Evolutionary conservation across 345 rosid species (phyloP).

Genomic region (Ceriops tagal): DNA sequence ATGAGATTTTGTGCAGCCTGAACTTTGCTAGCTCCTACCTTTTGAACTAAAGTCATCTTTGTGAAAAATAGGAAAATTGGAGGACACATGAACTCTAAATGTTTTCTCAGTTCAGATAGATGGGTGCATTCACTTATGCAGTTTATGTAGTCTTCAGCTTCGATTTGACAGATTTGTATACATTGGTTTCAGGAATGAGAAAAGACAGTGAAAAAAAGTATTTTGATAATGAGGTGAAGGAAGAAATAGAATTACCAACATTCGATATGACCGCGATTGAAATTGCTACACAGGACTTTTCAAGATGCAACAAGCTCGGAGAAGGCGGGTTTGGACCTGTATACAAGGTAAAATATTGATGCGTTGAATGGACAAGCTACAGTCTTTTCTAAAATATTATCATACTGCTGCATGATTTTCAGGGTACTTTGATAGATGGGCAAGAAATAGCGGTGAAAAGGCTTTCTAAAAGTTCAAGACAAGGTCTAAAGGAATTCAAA

Average conservation of each 20-base stretch:
- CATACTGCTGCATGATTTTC: neutral
- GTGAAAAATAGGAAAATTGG: no score
- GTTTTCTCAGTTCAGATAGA: no score
- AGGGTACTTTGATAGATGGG: slow-evolving; percentile 39
- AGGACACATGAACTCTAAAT: no score
- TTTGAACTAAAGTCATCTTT: no score
- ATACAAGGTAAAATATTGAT: neutral
- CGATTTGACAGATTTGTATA: neutral
- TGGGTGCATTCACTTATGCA: no score
- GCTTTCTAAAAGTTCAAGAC: slow-evolving; percentile 38
- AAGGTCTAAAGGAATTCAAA: slow-evolving; percentile 43
- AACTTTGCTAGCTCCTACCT: no score
- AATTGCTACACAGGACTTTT: neutral
- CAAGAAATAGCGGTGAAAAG: slow-evolving; percentile 55
- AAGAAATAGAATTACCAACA: neutral
- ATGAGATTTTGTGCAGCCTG: no score
- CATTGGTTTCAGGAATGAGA: neutral
- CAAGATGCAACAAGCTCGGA: neutral
- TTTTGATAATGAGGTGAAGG: neutral
- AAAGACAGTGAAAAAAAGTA: neutral
- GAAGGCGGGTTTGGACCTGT: slow-evolving; percentile 14
- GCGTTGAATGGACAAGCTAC: slow-evolving; percentile 35
- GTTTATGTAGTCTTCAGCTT: neutral
- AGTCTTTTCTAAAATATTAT: slow-evolving; percentile 7
- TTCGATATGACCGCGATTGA: neutral